These are phyloP conservation scores for Syzygium grande DNA, from an alignment of 345 rosid genomes.

Conservation along the genomic window DNA sequence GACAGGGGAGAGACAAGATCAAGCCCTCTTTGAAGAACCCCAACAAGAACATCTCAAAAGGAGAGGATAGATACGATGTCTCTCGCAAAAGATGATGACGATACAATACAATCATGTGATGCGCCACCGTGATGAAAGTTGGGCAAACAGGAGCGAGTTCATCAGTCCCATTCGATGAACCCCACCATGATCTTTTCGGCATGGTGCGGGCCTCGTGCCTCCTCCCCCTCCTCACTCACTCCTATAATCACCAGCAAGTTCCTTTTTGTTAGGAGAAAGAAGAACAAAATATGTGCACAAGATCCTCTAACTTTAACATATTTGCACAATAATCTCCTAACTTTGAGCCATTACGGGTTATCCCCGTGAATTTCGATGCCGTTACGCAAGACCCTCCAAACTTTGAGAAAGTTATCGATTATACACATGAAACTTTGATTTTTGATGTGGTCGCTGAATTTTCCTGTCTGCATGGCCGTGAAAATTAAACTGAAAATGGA, in stretches of 20 bases:
- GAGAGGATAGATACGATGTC: neutral
- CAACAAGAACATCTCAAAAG: neutral
- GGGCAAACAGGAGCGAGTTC: neutral
- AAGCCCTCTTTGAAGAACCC: neutral
- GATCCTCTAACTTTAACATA: neutral
- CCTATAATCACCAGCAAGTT: neutral
- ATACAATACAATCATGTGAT: neutral
- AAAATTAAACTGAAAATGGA: neutral
- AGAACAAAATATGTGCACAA: neutral
- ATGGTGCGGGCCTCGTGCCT: neutral
- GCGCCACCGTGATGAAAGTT: neutral
- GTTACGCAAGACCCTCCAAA: neutral
- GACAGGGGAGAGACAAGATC: neutral
- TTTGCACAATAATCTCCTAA: neutral
- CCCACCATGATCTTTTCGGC: neutral
- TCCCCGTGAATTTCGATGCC: neutral
- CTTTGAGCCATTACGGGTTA: neutral
- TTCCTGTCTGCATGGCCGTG: neutral
- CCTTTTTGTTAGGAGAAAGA: neutral
- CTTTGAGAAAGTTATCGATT: neutral
- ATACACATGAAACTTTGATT: neutral
- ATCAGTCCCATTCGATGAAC: neutral
- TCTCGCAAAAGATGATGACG: neutral
- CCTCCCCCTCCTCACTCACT: neutral
- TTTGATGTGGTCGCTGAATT: accelerated